Evolutionary conservation across 768 basidiomycete genomes (phyloP).

Genomic region (Suillus weaverae): DNA sequence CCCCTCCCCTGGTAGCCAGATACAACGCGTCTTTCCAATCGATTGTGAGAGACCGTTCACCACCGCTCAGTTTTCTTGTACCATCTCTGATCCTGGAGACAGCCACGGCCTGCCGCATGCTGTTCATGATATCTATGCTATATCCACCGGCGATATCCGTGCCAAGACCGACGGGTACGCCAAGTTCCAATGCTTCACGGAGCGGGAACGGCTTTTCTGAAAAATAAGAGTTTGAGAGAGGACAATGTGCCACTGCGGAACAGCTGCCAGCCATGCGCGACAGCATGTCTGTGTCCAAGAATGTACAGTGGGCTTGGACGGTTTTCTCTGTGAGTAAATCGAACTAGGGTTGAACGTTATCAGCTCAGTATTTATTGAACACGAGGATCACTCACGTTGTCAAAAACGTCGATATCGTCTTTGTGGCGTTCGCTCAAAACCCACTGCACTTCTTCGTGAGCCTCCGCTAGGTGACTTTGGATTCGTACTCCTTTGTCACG

Average conservation of each 20-base stretch:
- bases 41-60: conserved; percentile 43
- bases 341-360: conserved; percentile 38
- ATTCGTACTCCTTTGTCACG: conserved; percentile 47
- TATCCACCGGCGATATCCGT: conserved; percentile 89
- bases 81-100: conserved; percentile 72
- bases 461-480: conserved; percentile 85
- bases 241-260: conserved; percentile 81
- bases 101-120: conserved; percentile 79
- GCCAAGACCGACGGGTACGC: conserved; percentile 76
- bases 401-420: conserved; percentile 77
- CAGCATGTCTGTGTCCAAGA: conserved; percentile 55
- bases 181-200: conserved; percentile 64
- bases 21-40: conserved; percentile 83
- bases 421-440: conserved; percentile 58
- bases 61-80: conserved; percentile 28
- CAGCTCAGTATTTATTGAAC: not conserved
- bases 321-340: conserved; percentile 63
- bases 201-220: conserved; percentile 68
- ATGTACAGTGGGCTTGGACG: conserved; percentile 89
- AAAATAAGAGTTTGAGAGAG: conserved; percentile 87
- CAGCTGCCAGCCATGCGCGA: conserved; percentile 47
- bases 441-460: conserved; percentile 72
- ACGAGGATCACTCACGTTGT: conserved; percentile 43
- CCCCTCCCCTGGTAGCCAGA: conserved; percentile 81
- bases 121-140: conserved; percentile 69